Percentiles rank a stretch among this genome's conserved stretches.
These are phyloP conservation scores for Mycena floridula DNA, from an alignment of 768 basidiomycete genomes.

Conservation along the genomic window DNA sequence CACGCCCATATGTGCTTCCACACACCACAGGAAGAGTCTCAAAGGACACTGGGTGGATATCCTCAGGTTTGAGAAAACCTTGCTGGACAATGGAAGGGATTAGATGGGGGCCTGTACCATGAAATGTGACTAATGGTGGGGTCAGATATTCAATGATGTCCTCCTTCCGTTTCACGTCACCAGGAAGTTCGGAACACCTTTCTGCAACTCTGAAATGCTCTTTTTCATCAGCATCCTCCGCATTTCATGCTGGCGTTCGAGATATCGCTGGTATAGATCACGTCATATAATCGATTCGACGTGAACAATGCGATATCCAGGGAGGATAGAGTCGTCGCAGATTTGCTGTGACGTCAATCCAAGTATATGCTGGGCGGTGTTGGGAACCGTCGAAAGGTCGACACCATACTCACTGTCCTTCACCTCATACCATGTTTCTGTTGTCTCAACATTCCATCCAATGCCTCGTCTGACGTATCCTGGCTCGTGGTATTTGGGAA, in stretches of 20 bases:
- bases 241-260: background rate
- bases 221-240: too few species aligned
- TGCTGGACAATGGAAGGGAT: slow-evolving; percentile 7
- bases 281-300: slow-evolving; percentile 6
- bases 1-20: slow-evolving; percentile 7
- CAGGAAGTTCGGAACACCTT: too few species aligned
- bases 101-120: slow-evolving; percentile 3
- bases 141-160: slow-evolving; percentile 4
- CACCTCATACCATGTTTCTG: background rate
- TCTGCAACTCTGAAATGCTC: too few species aligned
- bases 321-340: slow-evolving; percentile 4
- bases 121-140: slow-evolving; percentile 4
- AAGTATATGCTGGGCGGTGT: slow-evolving; percentile 5
- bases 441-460: background rate
- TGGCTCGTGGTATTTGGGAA: background rate
- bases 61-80: slow-evolving; percentile 5
- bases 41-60: slow-evolving; percentile 1
- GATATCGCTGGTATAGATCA: background rate
- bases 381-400: background rate
- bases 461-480: background rate
- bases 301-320: slow-evolving; percentile 5
- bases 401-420: background rate
- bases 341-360: slow-evolving; percentile 4
- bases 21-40: slow-evolving; percentile 3
- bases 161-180: background rate